Conservation (phyloP, 2,329 filamentous ascomycete species). For the Sporothrix globosa region DNA sequence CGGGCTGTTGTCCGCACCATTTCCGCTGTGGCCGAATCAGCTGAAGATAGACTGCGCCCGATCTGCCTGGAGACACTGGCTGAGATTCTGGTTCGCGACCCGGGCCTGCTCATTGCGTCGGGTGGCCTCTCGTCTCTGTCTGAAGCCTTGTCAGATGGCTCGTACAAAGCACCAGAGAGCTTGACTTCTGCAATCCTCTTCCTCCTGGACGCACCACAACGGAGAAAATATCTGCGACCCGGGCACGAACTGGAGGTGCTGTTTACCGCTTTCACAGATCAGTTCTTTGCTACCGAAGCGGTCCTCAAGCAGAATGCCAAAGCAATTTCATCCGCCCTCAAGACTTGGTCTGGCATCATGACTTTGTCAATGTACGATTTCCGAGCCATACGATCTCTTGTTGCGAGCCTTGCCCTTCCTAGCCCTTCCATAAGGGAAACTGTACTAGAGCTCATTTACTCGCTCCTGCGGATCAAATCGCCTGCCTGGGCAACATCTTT, state of each 20-base stretch:
- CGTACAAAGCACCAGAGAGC: constrained; percentile 90
- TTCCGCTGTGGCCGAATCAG: constrained; percentile 84
- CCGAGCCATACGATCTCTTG: constrained; percentile 77
- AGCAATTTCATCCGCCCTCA: constrained; percentile 87
- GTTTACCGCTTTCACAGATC: constrained; percentile 92
- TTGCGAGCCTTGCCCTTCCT: constrained; percentile 64
- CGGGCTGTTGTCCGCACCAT: constrained; percentile 85
- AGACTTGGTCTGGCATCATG: constrained; percentile 92
- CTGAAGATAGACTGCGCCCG: constrained; percentile 80
- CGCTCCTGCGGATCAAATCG: constrained; percentile 81
- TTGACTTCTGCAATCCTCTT: constrained; percentile 86
- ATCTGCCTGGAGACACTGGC: constrained; percentile 93
- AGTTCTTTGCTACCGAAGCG: constrained; percentile 61
- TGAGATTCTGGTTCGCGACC: constrained; percentile 86
- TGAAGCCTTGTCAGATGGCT: constrained; percentile 88
- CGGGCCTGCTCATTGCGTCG: constrained; percentile 75
- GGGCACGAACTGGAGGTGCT: constrained; percentile 87
- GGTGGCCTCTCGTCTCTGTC: constrained; percentile 85
- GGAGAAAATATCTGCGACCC: constrained; percentile 79
- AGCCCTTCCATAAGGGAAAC: constrained; percentile 67
- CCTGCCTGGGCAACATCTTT: constrained; percentile 95
- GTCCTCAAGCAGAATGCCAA: constrained; percentile 83
- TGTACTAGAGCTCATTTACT: constrained; percentile 84
- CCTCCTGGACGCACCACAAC: constrained; percentile 80
- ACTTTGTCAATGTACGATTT: constrained; percentile 87